Base-by-base conservation (phyloP, 805 yeast species). In the Ogataea glucozyma region DNA sequence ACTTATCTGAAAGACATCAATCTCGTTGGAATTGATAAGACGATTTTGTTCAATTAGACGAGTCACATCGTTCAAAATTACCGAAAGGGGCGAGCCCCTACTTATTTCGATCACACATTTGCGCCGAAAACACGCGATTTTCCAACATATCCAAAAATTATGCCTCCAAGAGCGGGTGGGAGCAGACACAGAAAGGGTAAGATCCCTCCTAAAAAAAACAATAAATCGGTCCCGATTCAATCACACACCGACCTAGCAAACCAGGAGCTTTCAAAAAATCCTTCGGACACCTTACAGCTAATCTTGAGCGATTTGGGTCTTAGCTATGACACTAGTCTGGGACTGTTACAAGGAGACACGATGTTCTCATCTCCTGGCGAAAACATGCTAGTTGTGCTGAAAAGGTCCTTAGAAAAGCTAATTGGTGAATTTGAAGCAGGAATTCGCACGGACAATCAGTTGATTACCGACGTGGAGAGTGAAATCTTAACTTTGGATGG, bases 331-430 rank as follows among this genome's bases (percentile, higher is more conserved):
- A 66, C 75, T 4, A 75, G 78, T 29, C 67, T 75, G 13, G 89
- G 89, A 1, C 61, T 77, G 40, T 61, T 84, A 18, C 81, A 74
- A 50, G 90, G 90, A 0, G 81, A 78, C 14, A 55, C 71, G 6
- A 52, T 52, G 44, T 47, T 47, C 26, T 70, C 76, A 5, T 62
- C 68, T 16, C 75, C 66, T 1, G 31, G 31, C 16, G 45, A 44
- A 26, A 36, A 44, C 3, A 51, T 49, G 22, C 51, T 66, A 18
- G 27, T 36, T 6, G 24, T 43, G 4, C 38, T 61, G 32, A 52
- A 49, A 35, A 69, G 69, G 54, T 56, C 70, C n/a, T 54, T 76
- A 17, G 63, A 59, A 11, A 70, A 67, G 31, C 56, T 76, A 24
- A 60, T 69, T 11, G 57, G 61, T 22, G 74, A 71, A 41, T 53